Percentiles rank a stretch among this genome's conserved stretches.
Evolutionary conservation across 139 green algal species (phyloP).

Genomic region (Volvox reticuliferus): DNA sequence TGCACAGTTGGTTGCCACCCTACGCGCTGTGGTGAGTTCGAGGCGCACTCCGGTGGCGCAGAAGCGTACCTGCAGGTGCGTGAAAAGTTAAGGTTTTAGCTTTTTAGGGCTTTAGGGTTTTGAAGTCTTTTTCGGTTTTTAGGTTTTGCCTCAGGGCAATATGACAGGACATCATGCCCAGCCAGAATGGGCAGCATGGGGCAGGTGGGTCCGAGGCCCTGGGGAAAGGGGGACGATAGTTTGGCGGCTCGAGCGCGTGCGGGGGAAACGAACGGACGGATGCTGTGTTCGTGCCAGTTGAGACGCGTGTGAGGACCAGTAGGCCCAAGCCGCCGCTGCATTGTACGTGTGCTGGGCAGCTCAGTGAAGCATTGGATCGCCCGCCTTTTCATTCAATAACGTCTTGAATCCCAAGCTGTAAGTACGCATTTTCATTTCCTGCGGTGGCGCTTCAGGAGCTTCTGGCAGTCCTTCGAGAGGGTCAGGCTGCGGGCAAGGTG

Average conservation of each 20-base stretch:
- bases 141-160: too few relatives aligned
- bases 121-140: too few relatives aligned
- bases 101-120: too few relatives aligned
- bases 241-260: too few relatives aligned
- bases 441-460: slow-evolving; percentile 56
- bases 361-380: not conserved
- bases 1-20: slow-evolving; percentile 91
- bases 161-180: not conserved
- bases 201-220: not conserved
- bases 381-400: not conserved
- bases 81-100: not conserved
- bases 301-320: too few relatives aligned
- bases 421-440: too few relatives aligned
- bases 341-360: too few relatives aligned
- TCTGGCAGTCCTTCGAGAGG: slow-evolving; percentile 56
- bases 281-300: too few relatives aligned
- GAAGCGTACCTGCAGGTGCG: slow-evolving; percentile 70
- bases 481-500: slow-evolving; percentile 76
- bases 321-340: too few relatives aligned
- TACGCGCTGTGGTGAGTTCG: slow-evolving; percentile 86
- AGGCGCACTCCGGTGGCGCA: slow-evolving; percentile 57
- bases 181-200: not conserved
- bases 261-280: too few relatives aligned
- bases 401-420: too few relatives aligned
- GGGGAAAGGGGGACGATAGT: too few relatives aligned